Percentiles rank a stretch among this genome's conserved stretches.
Conservation (phyloP, 2,329 filamentous ascomycete genomes). For the Gliomastix tumulicola region DNA sequence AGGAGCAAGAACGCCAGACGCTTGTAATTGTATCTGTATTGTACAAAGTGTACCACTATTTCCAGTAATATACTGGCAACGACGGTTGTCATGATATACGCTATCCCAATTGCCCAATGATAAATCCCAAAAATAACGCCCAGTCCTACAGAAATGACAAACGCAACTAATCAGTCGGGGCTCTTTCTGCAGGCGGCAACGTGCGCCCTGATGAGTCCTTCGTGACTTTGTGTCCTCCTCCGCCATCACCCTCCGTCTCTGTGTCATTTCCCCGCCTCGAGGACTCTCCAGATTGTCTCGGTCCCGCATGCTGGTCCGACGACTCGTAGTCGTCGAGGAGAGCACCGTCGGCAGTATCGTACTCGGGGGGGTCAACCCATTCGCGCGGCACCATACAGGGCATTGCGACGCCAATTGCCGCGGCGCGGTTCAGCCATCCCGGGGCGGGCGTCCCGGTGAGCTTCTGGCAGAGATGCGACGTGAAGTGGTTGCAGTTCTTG, state of each 20-base stretch:
- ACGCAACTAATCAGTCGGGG: no score
- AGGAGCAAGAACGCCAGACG: slow-evolving; percentile 80
- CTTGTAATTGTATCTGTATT: slow-evolving; percentile 39
- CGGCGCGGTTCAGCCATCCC: slow-evolving; percentile 73
- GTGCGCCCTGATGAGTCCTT: slow-evolving; percentile 43
- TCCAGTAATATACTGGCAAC: no score
- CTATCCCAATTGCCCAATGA: background rate
- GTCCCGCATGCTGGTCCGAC: no score
- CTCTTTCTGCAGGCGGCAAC: slow-evolving; percentile 45
- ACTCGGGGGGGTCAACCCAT: slow-evolving; percentile 75
- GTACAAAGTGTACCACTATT: slow-evolving; percentile 5
- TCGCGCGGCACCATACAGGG: slow-evolving; percentile 78
- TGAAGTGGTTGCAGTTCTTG: slow-evolving; percentile 87
- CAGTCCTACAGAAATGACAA: no score
- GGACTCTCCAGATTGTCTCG: no score
- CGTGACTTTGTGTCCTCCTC: slow-evolving; percentile 23
- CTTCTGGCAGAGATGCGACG: slow-evolving; percentile 64
- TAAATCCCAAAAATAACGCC: background rate
- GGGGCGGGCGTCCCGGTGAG: slow-evolving; percentile 67
- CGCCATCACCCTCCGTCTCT: no score
- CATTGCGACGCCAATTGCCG: slow-evolving; percentile 72
- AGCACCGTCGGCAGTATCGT: slow-evolving; percentile 64
- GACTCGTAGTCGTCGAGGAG: slow-evolving; percentile 47
- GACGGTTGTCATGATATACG: no score
- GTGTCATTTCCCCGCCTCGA: no score